Evolutionary conservation across 108 stramenopile genomes (phyloP).

Genomic region (Nitzschia sp.): DNA sequence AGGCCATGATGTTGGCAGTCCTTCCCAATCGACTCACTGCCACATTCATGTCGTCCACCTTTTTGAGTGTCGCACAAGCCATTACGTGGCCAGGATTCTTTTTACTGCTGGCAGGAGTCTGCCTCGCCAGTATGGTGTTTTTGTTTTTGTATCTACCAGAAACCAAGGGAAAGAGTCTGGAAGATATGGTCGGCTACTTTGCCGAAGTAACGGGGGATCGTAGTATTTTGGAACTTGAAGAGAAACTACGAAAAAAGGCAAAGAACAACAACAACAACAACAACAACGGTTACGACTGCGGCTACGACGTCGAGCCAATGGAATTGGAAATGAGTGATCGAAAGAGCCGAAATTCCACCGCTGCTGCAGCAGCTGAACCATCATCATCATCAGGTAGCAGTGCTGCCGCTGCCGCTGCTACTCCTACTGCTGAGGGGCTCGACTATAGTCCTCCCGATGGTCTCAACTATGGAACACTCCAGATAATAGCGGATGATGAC

Average conservation of each 20-base stretch:
- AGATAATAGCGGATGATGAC: neutral
- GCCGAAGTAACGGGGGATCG: conserved; percentile 64
- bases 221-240: conserved; percentile 51
- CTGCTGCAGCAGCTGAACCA: neutral
- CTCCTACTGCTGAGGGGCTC: too few species aligned
- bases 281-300: too few species aligned
- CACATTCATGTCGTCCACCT: conserved; percentile 59
- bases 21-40: conserved; percentile 67
- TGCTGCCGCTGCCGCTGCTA: neutral
- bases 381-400: too few species aligned
- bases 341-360: neutral
- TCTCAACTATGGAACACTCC: neutral
- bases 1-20: conserved; percentile 73
- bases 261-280: conserved; percentile 1
- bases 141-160: conserved; percentile 64
- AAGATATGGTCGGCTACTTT: conserved; percentile 71
- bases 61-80: conserved; percentile 50
- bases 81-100: conserved; percentile 65
- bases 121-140: conserved; percentile 39
- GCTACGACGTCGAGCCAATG: too few species aligned
- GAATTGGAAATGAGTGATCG: neutral
- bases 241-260: neutral
- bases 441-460: too few species aligned
- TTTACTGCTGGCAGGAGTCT: conserved; percentile 45
- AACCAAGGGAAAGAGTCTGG: conserved; percentile 66